Base-by-base conservation (phyloP, 2,329 filamentous ascomycete genomes). In the Cyclaneusma minus region DNA sequence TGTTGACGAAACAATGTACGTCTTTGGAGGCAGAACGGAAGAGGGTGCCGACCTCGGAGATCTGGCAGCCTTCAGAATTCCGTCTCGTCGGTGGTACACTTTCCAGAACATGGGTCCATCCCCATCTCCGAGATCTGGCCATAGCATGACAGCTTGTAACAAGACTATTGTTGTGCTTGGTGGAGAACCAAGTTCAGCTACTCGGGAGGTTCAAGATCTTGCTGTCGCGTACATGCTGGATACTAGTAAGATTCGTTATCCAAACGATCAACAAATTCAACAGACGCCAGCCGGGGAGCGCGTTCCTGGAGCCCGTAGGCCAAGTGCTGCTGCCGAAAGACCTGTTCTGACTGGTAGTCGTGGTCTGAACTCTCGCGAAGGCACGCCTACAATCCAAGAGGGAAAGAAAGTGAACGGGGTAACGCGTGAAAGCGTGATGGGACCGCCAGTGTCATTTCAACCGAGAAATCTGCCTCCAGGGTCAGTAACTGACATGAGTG, bases 91-190 rank as follows among this genome's bases (percentile, higher is more conserved):
- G 32, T 98, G 89, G 89, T 98, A 95, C 50, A 98, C 89, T 18
- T 98, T 98, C 54, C 89, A 98, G 47, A 98, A 98, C 47, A 98
- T 98, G 89, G 89, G 89, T 0, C 85, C 85, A 3, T 91, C 85
- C 1, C 89, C 89, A 0, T 94, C 85, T 3, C 75, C 89, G 16
- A 68, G 89, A 33, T 95, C 87, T 10, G 89, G 89, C 2, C 89
- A 98, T 50, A 94, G 84, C 50, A 95, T 98, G 89, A 95, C 89
- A 3, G 75, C 84, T 3, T 82, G 87, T 35, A 83, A 82, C 16
- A 94, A 93, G 50, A 80, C 85, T 32, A 76, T 98, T 35, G 76
- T 95, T 24, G 82, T 95, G 21, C 62, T 95, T 16, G 91, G 82
- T 19, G 89, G 89, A 36, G 91, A 98, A 51, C 89, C 89, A 9